Evolutionary conservation across 257 asterid species (phyloP), one percentile per base, ranked within the genome.

Genomic region (Jasminum sambac): DNA sequence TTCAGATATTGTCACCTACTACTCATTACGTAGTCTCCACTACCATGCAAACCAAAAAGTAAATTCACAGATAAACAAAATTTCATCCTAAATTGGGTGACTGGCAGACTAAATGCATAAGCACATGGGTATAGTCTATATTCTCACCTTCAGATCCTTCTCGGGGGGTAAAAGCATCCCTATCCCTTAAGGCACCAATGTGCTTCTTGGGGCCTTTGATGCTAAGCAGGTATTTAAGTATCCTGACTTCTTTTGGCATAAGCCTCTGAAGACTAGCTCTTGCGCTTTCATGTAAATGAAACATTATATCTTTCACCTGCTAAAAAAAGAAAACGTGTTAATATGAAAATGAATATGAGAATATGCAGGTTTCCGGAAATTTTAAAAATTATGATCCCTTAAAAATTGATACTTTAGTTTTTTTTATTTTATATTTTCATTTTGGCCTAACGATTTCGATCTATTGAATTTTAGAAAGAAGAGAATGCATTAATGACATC

Each of bases 91-190:
- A n/a, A 50, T 50, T 7, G 25, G 25, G 59, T 50, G 59, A 50
- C 21, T 16, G 8, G 19, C 60, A 50, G 60, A 6, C 19, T 19
- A 61, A 8, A 44, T 42, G 46, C 24, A 6, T 25, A 44, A 30
- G 62, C 13, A 70, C 66, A 16, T 55, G 34, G 61, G 58, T 42
- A 75, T 66, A 59, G 74, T 91, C 96, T 1, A 89, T 82, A 40
- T n/a, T n/a, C n/a, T n/a, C n/a, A n/a, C n/a, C n/a, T n/a, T n/a
- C n/a, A n/a, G n/a, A n/a, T n/a, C n/a, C 91, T 86, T 72, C 94
- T 25, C 99, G 98, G 0, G 98, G 98, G 26, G 96, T 89, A 82
- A 95, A 95, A 62, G 99, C 98, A n/a, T n/a, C n/a, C n/a, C n/a
- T n/a, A 65, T 95, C 95, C 5, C 78, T 81, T 39, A 95, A 76